phyloP scores from a whole-genome alignment of 768 basidiomycete genomes.

The Calocybe gangraenosa region DNA sequence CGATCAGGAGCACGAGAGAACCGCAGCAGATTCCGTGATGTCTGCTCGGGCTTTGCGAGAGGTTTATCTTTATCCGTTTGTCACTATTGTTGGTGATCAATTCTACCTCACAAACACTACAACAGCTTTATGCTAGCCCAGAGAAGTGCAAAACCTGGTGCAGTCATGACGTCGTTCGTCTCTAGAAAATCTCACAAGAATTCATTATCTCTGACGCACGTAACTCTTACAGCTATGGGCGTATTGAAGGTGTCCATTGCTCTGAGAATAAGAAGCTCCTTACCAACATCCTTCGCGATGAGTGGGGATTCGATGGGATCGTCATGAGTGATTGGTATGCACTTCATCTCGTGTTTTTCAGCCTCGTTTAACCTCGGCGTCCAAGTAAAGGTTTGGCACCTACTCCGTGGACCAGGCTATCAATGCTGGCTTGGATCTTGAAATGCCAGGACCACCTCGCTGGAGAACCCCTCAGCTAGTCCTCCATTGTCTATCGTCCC shows the following conservation, averaged over 20 bases:
- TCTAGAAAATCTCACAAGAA: not conserved
- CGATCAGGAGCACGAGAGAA: slow-evolving; percentile 72
- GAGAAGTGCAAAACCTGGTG: slow-evolving; percentile 54
- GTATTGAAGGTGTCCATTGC: slow-evolving; percentile 66
- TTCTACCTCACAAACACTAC: slow-evolving; percentile 1
- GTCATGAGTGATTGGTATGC: slow-evolving; percentile 77
- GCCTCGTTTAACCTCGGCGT: not conserved
- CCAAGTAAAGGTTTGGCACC: slow-evolving; percentile 54
- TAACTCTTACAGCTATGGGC: slow-evolving; percentile 51
- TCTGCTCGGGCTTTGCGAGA: slow-evolving; percentile 66
- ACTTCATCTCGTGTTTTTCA: not conserved
- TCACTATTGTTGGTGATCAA: slow-evolving; percentile 1
- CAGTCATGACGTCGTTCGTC: slow-evolving; percentile 62
- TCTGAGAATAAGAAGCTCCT: slow-evolving; percentile 64
- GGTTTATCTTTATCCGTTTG: slow-evolving; percentile 68
- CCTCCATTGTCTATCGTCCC: slow-evolving; percentile 29
- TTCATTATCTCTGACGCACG: not conserved
- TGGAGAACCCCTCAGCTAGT: slow-evolving; percentile 53
- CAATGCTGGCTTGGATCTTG: slow-evolving; percentile 74
- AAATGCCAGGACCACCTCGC: slow-evolving; percentile 73
- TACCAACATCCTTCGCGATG: slow-evolving; percentile 59
- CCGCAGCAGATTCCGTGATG: slow-evolving; percentile 58
- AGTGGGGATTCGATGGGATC: slow-evolving; percentile 69
- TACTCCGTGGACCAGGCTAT: slow-evolving; percentile 65
- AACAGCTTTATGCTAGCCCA: slow-evolving; percentile 68